Evolutionary conservation across 371 early-diverging fungal genomes (phyloP).

Genomic region (Mortierella sp.): DNA sequence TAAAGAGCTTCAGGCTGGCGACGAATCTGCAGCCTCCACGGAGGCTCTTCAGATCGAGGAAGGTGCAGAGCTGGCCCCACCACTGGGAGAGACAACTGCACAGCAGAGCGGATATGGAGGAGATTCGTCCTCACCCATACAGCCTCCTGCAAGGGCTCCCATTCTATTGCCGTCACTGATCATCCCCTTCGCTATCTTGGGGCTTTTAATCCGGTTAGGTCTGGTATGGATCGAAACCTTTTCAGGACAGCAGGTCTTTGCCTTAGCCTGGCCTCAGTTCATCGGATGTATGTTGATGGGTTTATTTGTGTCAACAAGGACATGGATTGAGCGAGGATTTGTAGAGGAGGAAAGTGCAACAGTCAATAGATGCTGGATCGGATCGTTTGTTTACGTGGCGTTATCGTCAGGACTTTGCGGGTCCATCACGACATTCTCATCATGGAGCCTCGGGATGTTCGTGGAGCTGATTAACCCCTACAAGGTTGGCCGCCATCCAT

Average conservation of each 20-base stretch:
- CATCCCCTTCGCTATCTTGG: constrained; percentile 72
- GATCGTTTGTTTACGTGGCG: constrained; percentile 67
- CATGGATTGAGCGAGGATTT: constrained; percentile 42
- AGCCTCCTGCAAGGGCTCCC: not conserved
- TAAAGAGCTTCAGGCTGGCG: not conserved
- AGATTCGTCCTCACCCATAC: not conserved
- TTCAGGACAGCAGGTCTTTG: constrained; percentile 69
- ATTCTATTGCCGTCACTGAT: constrained; percentile 53
- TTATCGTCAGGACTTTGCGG: constrained; percentile 86
- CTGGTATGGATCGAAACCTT: constrained; percentile 66
- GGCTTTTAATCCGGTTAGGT: constrained; percentile 70
- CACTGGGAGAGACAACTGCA: not conserved
- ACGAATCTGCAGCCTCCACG: not conserved
- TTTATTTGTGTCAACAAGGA: constrained; percentile 32
- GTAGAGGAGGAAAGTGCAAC: not conserved
- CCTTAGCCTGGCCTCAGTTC: constrained; percentile 74
- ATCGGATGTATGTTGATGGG: constrained; percentile 81
- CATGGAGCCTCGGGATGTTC: constrained; percentile 77
- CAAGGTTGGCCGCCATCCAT: constrained; percentile 20
- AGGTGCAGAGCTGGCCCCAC: not conserved
- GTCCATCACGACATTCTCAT: constrained; percentile 88
- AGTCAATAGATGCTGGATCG: constrained; percentile 42
- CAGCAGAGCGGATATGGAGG: not conserved
- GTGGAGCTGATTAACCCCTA: constrained; percentile 61
- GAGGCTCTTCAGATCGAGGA: constrained; percentile 5